phyloP scores from a whole-genome alignment of 169 alveolate genomes.

The Plasmodium gonderi region DNA sequence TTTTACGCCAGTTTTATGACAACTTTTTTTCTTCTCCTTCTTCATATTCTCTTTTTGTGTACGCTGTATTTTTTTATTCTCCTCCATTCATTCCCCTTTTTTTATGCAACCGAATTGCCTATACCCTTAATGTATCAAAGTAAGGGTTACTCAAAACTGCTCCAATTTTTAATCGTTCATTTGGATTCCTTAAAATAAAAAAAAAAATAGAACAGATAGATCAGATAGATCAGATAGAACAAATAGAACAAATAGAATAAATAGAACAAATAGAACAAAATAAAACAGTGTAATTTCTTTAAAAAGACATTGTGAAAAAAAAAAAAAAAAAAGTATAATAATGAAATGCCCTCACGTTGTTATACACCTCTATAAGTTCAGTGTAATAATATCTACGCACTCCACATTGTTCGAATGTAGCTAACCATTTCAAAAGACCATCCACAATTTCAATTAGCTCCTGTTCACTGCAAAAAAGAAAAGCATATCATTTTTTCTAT shows the following conservation, averaged over 20 bases:
- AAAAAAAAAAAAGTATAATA: neutral
- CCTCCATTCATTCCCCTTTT: neutral
- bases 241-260: no score
- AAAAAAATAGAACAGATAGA: neutral
- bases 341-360: neutral
- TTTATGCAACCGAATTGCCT: neutral
- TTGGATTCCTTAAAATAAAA: slow-evolving; percentile 62
- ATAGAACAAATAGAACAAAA: no score
- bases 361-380: neutral
- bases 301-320: neutral
- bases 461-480: slow-evolving; percentile 33
- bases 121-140: slow-evolving; percentile 31
- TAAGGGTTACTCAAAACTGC: slow-evolving; percentile 60
- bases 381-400: neutral
- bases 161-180: slow-evolving; percentile 69
- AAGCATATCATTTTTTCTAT: neutral
- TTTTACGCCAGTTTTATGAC: neutral
- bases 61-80: neutral
- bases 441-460: slow-evolving; percentile 53
- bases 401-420: neutral
- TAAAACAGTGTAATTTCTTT: neutral
- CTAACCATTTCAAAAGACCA: slow-evolving; percentile 72
- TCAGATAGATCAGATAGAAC: neutral
- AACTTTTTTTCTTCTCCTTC: neutral
- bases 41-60: neutral